Conservation (phyloP, 2,329 filamentous ascomycete genomes). For the Helotiales sp. region DNA sequence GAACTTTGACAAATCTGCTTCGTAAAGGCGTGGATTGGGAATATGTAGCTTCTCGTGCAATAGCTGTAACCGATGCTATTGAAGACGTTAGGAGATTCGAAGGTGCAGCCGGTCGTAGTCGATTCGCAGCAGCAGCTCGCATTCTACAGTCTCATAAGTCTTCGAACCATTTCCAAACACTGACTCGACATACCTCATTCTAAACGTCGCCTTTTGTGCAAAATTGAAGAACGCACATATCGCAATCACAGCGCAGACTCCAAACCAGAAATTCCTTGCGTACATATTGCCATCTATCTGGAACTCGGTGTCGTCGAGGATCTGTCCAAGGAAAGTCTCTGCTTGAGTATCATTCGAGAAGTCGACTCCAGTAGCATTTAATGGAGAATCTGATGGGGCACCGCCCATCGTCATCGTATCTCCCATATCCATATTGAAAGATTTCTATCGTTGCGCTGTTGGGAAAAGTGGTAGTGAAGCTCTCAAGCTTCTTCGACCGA, state of each 20-base stretch:
- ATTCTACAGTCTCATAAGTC: constrained; percentile 14
- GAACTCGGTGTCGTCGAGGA: constrained; percentile 39
- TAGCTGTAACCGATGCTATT: constrained; percentile 35
- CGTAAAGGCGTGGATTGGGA: constrained; percentile 32
- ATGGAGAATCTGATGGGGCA: constrained; percentile 21
- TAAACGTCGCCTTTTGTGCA: constrained; percentile 26
- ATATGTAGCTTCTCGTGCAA: constrained; percentile 37
- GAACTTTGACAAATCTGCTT: constrained; percentile 25
- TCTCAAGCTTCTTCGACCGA: background rate
- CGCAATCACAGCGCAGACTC: constrained; percentile 37
- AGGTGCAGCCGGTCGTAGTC: constrained; percentile 33
- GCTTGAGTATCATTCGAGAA: constrained; percentile 40
- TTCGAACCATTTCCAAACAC: background rate
- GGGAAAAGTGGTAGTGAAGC: background rate
- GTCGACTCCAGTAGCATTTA: constrained; percentile 38
- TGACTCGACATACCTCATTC: constrained; percentile 26
- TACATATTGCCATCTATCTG: constrained; percentile 38
- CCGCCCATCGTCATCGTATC: constrained; percentile 26
- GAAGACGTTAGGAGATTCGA: constrained; percentile 28
- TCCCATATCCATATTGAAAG: constrained; percentile 9
- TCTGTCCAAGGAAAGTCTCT: constrained; percentile 35
- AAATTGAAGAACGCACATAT: constrained; percentile 36
- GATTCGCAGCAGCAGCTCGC: constrained; percentile 36
- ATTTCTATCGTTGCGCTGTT: background rate
- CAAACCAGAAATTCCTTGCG: constrained; percentile 42